Base-by-base conservation (phyloP, 139 green algal genomes). In the Spirogloea muscicola region DNA sequence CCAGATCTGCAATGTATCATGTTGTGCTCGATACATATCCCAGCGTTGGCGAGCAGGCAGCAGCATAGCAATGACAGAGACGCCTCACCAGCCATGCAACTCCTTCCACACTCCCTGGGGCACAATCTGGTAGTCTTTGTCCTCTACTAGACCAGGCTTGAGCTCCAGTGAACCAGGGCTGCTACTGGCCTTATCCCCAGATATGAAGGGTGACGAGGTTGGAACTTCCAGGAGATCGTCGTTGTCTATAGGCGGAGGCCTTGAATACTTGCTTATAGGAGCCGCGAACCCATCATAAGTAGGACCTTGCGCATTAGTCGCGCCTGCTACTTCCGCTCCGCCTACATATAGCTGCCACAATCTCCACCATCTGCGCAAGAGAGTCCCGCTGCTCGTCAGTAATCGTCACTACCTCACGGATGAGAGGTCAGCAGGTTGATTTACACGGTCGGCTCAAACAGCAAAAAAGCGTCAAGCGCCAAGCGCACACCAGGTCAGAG, bases 291-390 rank as follows among this genome's bases (percentile, higher is more conserved):
- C 63, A 21, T 72, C 63, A 25, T 72, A n/a, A n/a, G n/a, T n/a
- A n/a, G n/a, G n/a, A n/a, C n/a, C n/a, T n/a, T n/a, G n/a, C n/a
- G n/a, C n/a, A n/a, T n/a, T n/a, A n/a, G n/a, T n/a, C n/a, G n/a
- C n/a, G n/a, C n/a, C n/a, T n/a, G n/a, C 33, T 58, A 16, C 16
- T 34, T 48, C 63, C 16, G 60, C 63, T n/a, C 61, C 3, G 7
- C 39, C 63, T 48, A 63, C 39, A 63, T 72, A 72, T 9, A 25
- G 31, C 27, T n/a, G 27, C 63, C 63, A 72, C 49, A 61, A 31
- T 63, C 39, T 52, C 63, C 63, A 72, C 63, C 63, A 72, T 61
- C 60, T 69, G 60, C n/a, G n/a, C n/a, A n/a, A n/a, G n/a, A n/a
- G n/a, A n/a, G n/a, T n/a, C n/a, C n/a, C n/a, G n/a, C n/a, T n/a